Evolutionary conservation across 2,329 filamentous ascomycete species (phyloP), one percentile per base, ranked within the genome.

Genomic region (Lecanoromycetidae sp.): DNA sequence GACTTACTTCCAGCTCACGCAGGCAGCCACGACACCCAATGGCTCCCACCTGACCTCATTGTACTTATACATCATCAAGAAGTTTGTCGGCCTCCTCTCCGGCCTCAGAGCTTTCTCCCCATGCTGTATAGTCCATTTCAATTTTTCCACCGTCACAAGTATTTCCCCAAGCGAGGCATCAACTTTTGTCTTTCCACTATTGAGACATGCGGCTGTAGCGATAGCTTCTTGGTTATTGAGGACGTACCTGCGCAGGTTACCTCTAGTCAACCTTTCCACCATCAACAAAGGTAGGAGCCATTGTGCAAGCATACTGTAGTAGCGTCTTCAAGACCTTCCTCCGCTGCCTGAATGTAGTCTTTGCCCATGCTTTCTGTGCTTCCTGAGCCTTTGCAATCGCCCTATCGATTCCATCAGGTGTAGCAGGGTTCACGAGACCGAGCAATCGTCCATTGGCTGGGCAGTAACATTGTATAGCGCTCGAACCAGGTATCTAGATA

Each of bases 81-180:
- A 72, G 63, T 93, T 95, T 1, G 87, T 94, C 4, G 88, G 87
- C 44, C 91, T 75, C 40, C 71, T 70, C 54, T 82, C 82, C 0
- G 86, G 77, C 29, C 66, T 66, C 55, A 98, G 67, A 0, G 87
- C 84, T 58, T 77, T 78, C 65, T 95, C 88, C 57, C 91, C 91
- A 65, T 98, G 87, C 54, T 80, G 71, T 53, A 96, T 81, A 3
- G 87, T 94, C 91, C 91, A 98, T 60, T 84, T 81, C 51, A 98
- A 74, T 70, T 94, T 95, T 71, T 96, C 91, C 0, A 77, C 80
- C 5, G 91, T 95, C 34, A 95, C 87, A 46, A 98, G 72, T 54
- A 96, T 88, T 72, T 98, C 91, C 44, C 91, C 91, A 47, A 98
- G 80, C 56, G 84, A 81, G 1, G 90, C 91, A 66, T 98, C 91